Base-by-base conservation (phyloP, 1,284 basidiomycete species). In the Marasmius fiardii region DNA sequence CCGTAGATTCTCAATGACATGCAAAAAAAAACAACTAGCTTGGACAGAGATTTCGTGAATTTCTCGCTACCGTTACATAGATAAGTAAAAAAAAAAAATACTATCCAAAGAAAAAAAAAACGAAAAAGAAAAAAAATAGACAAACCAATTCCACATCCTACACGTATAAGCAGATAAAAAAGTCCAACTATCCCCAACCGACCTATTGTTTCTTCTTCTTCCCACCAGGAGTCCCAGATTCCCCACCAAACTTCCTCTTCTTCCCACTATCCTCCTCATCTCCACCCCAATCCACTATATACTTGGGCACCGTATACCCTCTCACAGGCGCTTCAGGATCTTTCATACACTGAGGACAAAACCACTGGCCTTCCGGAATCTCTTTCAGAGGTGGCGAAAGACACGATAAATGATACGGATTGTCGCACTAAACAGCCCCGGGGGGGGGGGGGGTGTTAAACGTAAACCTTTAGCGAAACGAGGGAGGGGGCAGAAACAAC, bases 311-410 rank as follows among this genome's bases (percentile, higher is more conserved):
- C 33, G 16, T 68, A 62, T 69, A 71, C 23, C 65, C 65, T 20
- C 74, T 73, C 11, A 79, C 71, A 4, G 74, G 70, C 11, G 75
- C 75, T 3, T 76, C 78, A 1, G 76, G 77, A 4, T 71, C 69
- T 23, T 72, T 68, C 23, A 65, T 61, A 57, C 93, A 95, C 50
- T 79, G 75, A 0, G 89, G 85, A 65, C 93, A 95, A 78, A 95
- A 95, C 93, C 93, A 96, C 69, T 95, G 92, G 35, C 91, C 95
- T 21, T 92, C 90, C 0, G 95, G 95, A 14, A 95, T 75, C 1
- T 77, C 83, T 14, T 73, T 67, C 50, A 98, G 72, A 2, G 92
- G 91, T 6, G 94, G 95, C 33, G 77, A 72, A 49, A 96, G 80
- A 68, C 95, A 98, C 3, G 77, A 77, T 12, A 91, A 75, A 68